Base-by-base conservation (phyloP, 768 basidiomycete species). In the Boletus pseudo-olivaceus region DNA sequence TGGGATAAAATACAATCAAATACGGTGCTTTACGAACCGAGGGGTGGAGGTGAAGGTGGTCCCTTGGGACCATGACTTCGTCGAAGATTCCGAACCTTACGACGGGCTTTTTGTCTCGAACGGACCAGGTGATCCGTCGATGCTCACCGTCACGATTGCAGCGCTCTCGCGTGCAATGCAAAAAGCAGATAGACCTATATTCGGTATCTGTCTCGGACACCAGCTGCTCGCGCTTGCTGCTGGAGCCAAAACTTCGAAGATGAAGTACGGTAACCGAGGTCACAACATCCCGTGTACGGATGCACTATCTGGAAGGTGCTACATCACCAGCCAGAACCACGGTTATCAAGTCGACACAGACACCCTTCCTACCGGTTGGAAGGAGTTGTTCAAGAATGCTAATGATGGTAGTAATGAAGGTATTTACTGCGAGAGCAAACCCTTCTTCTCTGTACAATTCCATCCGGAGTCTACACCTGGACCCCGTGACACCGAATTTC, bases 1-100 rank as follows among this genome's bases (percentile, higher is more conserved):
- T 47, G 97, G 97, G n/a, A 98, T 98, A 92, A 99, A 99, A 74
- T 97, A 90, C 77, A 98, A 98, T 73, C 97, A 99, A 73, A 94
- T 98, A 62, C 83, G 97, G 33, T 99, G 97, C 77, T 98, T 99
- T 75, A 84, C 82, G 40, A 78, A 83, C 35, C 88, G 97, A 33
- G 97, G 97, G 46, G 83, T 98, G 34, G 93, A 98, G 71, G 78
- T 98, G 68, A 98, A 98, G 74, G 93, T 98, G 49, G 90, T 98
- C 8, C 95, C 97, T 27, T 99, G 96, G 96, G 80, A 98, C 68
- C 91, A 95, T 69, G 89, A 98, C 73, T 93, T 95, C 70, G 75
- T 89, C 27, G 71, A 78, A 2, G 93, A 98, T 55, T 47, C 71
- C 0, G 89, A 91, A 62, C 85, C 88, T 8, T 98, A 86, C 65